phyloP scores from a whole-genome alignment of 1,284 basidiomycete species.

The Tylopilus sp. region DNA sequence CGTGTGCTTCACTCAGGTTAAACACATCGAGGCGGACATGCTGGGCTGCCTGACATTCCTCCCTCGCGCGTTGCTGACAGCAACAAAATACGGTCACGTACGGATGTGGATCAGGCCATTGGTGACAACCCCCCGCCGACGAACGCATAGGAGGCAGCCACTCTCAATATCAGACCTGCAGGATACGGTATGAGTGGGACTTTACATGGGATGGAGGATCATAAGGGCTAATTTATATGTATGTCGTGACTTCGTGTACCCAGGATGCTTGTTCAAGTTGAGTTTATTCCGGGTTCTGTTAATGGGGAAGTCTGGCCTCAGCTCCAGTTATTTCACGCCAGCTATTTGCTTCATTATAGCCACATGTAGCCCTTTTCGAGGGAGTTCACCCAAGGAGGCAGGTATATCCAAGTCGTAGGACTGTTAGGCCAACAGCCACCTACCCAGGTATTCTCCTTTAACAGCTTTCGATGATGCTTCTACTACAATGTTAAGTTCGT shows the following conservation, averaged over 20 bases:
- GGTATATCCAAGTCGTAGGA: neutral
- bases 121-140: conserved; percentile 36
- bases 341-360: too few relatives aligned
- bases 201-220: neutral
- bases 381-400: too few relatives aligned
- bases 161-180: conserved; percentile 34
- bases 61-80: conserved; percentile 71
- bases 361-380: too few relatives aligned
- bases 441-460: neutral
- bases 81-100: conserved; percentile 67
- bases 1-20: conserved; percentile 49
- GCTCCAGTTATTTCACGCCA: too few relatives aligned
- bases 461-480: neutral
- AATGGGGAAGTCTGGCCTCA: too few relatives aligned
- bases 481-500: neutral
- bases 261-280: neutral
- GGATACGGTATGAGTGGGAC: conserved; percentile 21
- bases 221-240: conserved; percentile 22
- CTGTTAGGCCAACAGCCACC: neutral
- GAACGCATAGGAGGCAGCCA: conserved; percentile 31
- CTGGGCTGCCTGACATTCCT: conserved; percentile 70
- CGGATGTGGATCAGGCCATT: conserved; percentile 84
- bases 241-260: conserved; percentile 7
- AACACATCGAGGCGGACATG: conserved; percentile 74
- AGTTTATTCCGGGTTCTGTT: neutral